These are phyloP conservation scores for Dunaliella sp. DNA, from an alignment of 139 green algal species.

Conservation along the genomic window DNA sequence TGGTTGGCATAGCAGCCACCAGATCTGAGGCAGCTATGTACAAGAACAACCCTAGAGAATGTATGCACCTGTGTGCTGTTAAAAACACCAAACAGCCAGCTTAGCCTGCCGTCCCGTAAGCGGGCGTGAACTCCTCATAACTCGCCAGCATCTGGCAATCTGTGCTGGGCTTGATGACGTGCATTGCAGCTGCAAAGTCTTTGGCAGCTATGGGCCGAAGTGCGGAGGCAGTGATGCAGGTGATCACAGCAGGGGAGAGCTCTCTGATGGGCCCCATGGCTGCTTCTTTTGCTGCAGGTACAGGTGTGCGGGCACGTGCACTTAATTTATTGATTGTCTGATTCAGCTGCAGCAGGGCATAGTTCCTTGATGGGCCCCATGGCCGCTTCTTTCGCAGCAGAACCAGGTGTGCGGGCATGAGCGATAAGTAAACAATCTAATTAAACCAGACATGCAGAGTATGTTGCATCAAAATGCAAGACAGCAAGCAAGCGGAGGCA, in stretches of 20 bases:
- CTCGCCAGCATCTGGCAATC: slow-evolving; percentile 42
- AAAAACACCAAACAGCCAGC: too few species aligned
- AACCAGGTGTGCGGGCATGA: background rate
- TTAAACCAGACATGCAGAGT: too few species aligned
- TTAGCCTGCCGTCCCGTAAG: slow-evolving; percentile 52
- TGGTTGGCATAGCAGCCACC: too few species aligned
- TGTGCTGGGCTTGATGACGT: slow-evolving; percentile 58
- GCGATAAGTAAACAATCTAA: too few species aligned
- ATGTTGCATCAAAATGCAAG: too few species aligned
- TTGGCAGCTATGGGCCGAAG: slow-evolving; percentile 10
- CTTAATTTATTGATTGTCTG: too few species aligned
- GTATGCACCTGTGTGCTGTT: too few species aligned
- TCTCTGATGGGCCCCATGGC: slow-evolving; percentile 76
- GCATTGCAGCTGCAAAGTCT: slow-evolving; percentile 59
- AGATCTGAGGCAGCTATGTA: too few species aligned
- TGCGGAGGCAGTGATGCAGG: background rate
- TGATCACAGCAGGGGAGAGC: slow-evolving; percentile 27
- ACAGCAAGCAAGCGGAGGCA: too few species aligned
- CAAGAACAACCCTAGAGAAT: too few species aligned
- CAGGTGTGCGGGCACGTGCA: too few species aligned
- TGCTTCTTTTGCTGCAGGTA: slow-evolving; percentile 58
- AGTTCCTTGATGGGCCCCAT: background rate
- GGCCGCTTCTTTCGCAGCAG: background rate
- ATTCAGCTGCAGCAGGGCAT: too few species aligned
- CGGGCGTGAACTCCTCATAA: slow-evolving; percentile 67